These are phyloP conservation scores for Hypomyces rosellus DNA, from an alignment of 2,329 filamentous ascomycete species.

Conservation along the genomic window DNA sequence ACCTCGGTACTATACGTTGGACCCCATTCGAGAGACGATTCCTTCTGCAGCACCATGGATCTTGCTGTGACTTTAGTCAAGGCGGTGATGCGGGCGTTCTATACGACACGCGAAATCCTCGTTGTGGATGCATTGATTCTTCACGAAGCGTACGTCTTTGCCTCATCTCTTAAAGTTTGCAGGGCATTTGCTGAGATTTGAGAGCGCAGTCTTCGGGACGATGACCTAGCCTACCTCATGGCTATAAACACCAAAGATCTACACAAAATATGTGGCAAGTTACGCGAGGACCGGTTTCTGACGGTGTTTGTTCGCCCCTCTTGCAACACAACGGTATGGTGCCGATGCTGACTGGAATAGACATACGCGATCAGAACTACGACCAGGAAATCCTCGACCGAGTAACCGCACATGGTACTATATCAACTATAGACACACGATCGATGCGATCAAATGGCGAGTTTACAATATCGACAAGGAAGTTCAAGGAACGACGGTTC, in stretches of 20 bases:
- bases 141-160: slow-evolving; percentile 61
- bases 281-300: slow-evolving; percentile 81
- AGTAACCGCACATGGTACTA: slow-evolving; percentile 92
- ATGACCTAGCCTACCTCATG: slow-evolving; percentile 81
- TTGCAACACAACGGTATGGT: not conserved
- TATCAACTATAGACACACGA: slow-evolving; percentile 88
- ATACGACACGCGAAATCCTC: slow-evolving; percentile 75
- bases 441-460: slow-evolving; percentile 94
- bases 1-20: too few relatives aligned
- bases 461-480: slow-evolving; percentile 83
- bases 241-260: slow-evolving; percentile 88
- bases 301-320: slow-evolving; percentile 54
- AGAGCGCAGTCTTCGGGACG: slow-evolving; percentile 74
- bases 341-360: slow-evolving; percentile 45
- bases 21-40: not conserved
- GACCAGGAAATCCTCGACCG: slow-evolving; percentile 74
- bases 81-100: slow-evolving; percentile 80
- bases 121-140: slow-evolving; percentile 81
- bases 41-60: slow-evolving; percentile 35
- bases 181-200: slow-evolving; percentile 60
- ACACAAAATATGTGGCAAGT: slow-evolving; percentile 77
- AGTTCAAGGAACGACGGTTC: slow-evolving; percentile 76
- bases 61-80: slow-evolving; percentile 72
- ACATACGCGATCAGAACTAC: slow-evolving; percentile 60
- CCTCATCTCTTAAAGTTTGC: not conserved